phyloP scores from a whole-genome alignment of 768 basidiomycete species.

The Boletellus emodensis region DNA sequence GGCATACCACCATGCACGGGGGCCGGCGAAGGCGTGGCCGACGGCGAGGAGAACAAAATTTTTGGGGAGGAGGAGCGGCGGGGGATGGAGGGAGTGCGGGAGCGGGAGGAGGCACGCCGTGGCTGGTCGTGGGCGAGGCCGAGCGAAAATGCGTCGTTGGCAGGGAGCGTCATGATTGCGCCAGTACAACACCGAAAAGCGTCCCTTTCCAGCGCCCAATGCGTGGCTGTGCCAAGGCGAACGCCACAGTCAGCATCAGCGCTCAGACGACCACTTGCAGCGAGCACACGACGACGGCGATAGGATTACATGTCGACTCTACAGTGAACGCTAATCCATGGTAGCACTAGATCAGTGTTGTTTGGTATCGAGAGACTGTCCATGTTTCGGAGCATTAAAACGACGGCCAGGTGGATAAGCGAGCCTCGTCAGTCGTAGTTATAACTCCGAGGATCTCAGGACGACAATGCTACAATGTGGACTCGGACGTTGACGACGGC shows the following conservation, averaged over 20 bases:
- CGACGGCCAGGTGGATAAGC: conserved; percentile 59
- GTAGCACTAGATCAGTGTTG: conserved; percentile 37
- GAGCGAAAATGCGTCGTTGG: conserved; percentile 35
- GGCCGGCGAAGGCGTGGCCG: conserved; percentile 19
- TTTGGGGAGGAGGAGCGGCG: conserved; percentile 48
- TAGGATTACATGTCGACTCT: conserved; percentile 25
- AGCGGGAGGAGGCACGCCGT: conserved; percentile 25
- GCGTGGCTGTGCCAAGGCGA: conserved; percentile 15
- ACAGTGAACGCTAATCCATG: conserved; percentile 29
- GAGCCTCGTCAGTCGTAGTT: conserved; percentile 75
- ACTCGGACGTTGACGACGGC: no score
- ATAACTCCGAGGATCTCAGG: conserved; percentile 58
- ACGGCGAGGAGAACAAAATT: conserved; percentile 36
- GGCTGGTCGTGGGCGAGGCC: conserved; percentile 34
- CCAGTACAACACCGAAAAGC: not conserved
- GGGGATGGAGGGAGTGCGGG: conserved; percentile 25
- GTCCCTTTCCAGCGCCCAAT: not conserved
- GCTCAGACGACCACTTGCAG: not conserved
- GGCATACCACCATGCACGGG: conserved; percentile 31
- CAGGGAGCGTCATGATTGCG: conserved; percentile 29
- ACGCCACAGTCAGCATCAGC: not conserved
- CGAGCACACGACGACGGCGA: not conserved
- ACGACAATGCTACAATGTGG: not conserved
- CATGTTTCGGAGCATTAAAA: conserved; percentile 84
- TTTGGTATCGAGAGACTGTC: conserved; percentile 57